A percentile compares a stretch with the other conserved stretches of the same genome.
phyloP scores from a whole-genome alignment of 768 basidiomycete species.

The Psilocybe cubensis region DNA sequence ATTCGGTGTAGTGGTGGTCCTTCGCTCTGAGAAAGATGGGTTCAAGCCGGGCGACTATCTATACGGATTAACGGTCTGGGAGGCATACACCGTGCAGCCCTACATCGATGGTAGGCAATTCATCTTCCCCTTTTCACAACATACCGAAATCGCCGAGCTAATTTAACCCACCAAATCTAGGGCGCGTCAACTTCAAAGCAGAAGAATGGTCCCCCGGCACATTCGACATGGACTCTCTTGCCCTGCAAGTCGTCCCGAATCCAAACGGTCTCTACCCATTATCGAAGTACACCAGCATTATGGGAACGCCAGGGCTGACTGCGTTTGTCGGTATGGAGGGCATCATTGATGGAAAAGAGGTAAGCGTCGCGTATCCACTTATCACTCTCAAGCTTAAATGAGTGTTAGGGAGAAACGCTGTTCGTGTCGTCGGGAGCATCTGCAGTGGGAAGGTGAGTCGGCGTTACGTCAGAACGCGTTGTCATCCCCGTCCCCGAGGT shows the following conservation, averaged over 20 bases:
- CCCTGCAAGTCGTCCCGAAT: slow-evolving; percentile 33
- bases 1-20: slow-evolving; percentile 45
- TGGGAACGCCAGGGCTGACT: slow-evolving; percentile 32
- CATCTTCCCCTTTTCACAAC: no score
- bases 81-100: slow-evolving; percentile 9
- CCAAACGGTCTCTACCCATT: slow-evolving; percentile 2
- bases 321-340: slow-evolving; percentile 42
- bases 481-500: no score
- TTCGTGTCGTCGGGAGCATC: slow-evolving; percentile 43
- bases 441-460: slow-evolving; percentile 25
- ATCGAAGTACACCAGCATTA: neutral
- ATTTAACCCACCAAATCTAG: neutral
- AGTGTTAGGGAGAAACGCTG: slow-evolving; percentile 37
- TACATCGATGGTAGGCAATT: neutral
- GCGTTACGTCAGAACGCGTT: no score
- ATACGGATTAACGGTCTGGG: slow-evolving; percentile 32
- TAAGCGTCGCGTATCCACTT: slow-evolving; percentile 13
- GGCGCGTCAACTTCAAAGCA: slow-evolving; percentile 4
- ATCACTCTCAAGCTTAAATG: neutral
- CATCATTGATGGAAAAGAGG: slow-evolving; percentile 38
- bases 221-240: slow-evolving; percentile 7
- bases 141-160: slow-evolving; percentile 30
- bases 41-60: slow-evolving; percentile 44
- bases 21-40: slow-evolving; percentile 40
- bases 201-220: slow-evolving; percentile 1